These are phyloP conservation scores for Ogataea pignaliae DNA, from an alignment of 805 yeast species.

Conservation along the genomic window DNA sequence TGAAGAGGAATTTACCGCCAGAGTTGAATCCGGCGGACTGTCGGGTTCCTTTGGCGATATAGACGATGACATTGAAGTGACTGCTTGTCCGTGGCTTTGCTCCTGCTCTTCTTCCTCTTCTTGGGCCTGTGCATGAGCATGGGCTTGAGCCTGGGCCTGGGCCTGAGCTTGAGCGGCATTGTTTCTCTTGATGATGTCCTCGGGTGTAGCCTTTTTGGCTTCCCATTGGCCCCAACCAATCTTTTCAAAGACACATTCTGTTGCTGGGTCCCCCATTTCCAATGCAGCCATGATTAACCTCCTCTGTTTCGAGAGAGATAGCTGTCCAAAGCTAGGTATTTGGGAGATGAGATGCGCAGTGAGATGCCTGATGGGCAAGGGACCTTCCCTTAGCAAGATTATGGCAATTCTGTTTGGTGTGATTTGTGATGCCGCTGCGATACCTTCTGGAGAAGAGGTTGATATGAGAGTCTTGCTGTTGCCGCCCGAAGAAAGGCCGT, in stretches of 20 bases:
- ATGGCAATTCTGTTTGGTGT: conserved; percentile 75
- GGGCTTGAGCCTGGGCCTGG: too few relatives aligned
- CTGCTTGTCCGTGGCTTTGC: too few relatives aligned
- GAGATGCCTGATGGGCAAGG: conserved; percentile 84
- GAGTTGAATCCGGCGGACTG: conserved; percentile 16
- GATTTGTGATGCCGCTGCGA: conserved; percentile 81
- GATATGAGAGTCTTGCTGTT: conserved; percentile 37
- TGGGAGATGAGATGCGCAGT: conserved; percentile 72
- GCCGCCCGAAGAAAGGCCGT: background rate
- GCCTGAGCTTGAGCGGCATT: conserved; percentile 11
- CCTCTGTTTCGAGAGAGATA: conserved; percentile 84
- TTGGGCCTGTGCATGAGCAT: conserved; percentile 1
- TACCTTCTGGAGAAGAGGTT: conserved; percentile 83
- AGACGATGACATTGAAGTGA: too few relatives aligned
- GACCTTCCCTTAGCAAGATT: conserved; percentile 69
- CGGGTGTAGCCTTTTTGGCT: conserved; percentile 45
- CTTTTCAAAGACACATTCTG: conserved; percentile 75
- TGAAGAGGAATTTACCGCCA: conserved; percentile 4
- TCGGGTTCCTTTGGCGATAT: conserved; percentile 1
- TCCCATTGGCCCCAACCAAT: conserved; percentile 99
- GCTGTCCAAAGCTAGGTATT: conserved; percentile 72
- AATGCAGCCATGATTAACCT: conserved; percentile 85
- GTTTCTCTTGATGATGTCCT: conserved; percentile 21
- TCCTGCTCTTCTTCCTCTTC: too few relatives aligned
- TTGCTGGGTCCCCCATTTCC: conserved; percentile 62